Evolutionary conservation across 345 rosid species (phyloP), one percentile per base, ranked within the genome.

Genomic region (Bretschneidera sinensis): DNA sequence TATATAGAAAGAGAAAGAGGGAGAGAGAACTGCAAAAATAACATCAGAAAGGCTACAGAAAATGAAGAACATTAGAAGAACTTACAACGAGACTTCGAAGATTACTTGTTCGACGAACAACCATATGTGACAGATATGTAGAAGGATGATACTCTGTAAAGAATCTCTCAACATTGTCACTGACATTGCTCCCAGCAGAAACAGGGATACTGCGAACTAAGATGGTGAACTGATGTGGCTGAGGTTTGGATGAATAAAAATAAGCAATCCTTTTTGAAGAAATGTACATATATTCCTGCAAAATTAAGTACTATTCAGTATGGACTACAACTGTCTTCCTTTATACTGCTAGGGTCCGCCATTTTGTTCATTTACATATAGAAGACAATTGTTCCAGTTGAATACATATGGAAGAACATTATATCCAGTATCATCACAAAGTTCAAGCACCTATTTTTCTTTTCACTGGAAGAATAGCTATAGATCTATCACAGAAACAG

Each of bases 211-310:
- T 67, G 9, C 88, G 91, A 54, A 89, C 96, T 73, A 92, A 75
- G 70, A 89, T 71, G 64, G 97, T 92, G 78, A 87, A 92, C 70
- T 92, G 98, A 22, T 87, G 86, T 15, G 97, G 91, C 78, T 87
- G 94, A 80, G 97, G 92, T 77, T 80, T 83, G 34, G 97, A 81
- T 60, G 79, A 82, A 79, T 72, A 64, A 73, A 89, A 92, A 76
- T 79, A 87, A 57, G 79, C 85, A 43, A 87, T 84, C 78, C 98
- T 84, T 83, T 85, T 85, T 49, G 71, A 71, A 11, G 84, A 75
- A 68, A 89, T 75, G 62, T 83, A 80, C 35, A 69, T 89, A 49
- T 79, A 92, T 71, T 92, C 98, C 98, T 89, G 84, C 78, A 78
- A 47, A 66, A 76, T 35, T 28, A 72, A 59, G 69, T 24, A 51